Evolutionary conservation across 257 asterid genomes (phyloP).

Genomic region (Eustoma russellianum): DNA sequence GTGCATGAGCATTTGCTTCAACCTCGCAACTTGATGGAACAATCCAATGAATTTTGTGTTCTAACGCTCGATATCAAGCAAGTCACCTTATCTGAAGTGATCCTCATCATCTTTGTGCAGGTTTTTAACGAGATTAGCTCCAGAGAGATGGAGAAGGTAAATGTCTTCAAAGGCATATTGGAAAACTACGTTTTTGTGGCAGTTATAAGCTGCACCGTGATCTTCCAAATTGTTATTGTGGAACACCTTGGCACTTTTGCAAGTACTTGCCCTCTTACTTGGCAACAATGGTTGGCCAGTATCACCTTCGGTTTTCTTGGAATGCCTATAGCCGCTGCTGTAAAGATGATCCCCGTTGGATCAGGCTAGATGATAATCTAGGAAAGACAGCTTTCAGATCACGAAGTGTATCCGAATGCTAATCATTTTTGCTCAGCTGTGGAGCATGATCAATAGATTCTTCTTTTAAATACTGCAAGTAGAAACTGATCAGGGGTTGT

Average conservation of each 20-base stretch:
- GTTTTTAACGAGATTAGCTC: slow-evolving; percentile 93
- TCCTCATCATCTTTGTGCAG: slow-evolving; percentile 27
- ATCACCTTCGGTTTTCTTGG: slow-evolving; percentile 70
- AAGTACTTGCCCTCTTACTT: slow-evolving; percentile 67
- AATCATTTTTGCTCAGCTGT: background rate
- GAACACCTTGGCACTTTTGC: slow-evolving; percentile 82
- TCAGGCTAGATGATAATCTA: slow-evolving; percentile 25
- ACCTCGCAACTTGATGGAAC: too few species aligned
- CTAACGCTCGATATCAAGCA: too few species aligned
- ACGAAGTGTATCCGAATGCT: background rate
- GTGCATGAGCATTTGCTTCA: too few species aligned
- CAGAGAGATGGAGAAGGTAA: slow-evolving; percentile 86
- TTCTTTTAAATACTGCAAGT: too few species aligned
- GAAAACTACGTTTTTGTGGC: slow-evolving; percentile 64
- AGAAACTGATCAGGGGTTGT: background rate
- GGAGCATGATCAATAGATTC: background rate
- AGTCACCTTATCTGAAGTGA: background rate
- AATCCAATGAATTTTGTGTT: too few species aligned
- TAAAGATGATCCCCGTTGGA: slow-evolving; percentile 86
- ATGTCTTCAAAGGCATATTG: slow-evolving; percentile 74
- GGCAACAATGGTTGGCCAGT: slow-evolving; percentile 66
- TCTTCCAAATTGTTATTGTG: slow-evolving; percentile 70
- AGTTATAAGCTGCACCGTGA: slow-evolving; percentile 58
- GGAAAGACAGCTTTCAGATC: background rate
- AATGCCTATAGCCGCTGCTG: slow-evolving; percentile 90